Conservation (phyloP, 495 filamentous ascomycete genomes). For the Penicillium paradoxum region DNA sequence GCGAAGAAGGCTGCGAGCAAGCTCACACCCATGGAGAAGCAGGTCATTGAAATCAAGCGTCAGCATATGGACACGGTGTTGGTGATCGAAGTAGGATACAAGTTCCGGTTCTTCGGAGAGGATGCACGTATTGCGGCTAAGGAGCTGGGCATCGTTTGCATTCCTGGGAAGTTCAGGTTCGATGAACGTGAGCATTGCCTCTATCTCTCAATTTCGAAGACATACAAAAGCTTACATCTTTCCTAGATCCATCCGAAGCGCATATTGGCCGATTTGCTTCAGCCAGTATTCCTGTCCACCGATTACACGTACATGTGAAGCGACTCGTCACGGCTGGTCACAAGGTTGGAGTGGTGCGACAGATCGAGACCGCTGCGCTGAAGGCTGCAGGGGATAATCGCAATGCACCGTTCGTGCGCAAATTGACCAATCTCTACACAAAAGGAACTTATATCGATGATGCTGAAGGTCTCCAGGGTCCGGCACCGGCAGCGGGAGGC, state of each 20-base stretch:
- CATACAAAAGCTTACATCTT: not conserved
- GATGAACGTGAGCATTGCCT: constrained; percentile 65
- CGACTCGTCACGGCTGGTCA: constrained; percentile 86
- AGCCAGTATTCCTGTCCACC: constrained; percentile 89
- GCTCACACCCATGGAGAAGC: constrained; percentile 90
- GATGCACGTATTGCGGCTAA: constrained; percentile 88
- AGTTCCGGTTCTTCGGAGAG: constrained; percentile 97
- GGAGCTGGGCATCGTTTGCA: constrained; percentile 91
- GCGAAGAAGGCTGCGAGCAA: constrained; percentile 65
- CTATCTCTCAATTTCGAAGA: not conserved
- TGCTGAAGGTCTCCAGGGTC: constrained; percentile 67
- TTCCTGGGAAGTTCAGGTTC: constrained; percentile 89
- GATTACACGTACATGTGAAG: constrained; percentile 91
- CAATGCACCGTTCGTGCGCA: constrained; percentile 86
- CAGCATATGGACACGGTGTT: constrained; percentile 86
- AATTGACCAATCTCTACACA: constrained; percentile 94
- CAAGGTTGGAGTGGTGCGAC: constrained; percentile 93
- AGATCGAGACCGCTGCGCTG: constrained; percentile 96
- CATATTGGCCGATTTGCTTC: constrained; percentile 92
- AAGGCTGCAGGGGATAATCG: constrained; percentile 96
- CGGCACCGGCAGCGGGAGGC: constrained; percentile 41
- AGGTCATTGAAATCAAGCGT: constrained; percentile 88
- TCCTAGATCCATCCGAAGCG: constrained; percentile 74
- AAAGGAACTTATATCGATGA: constrained; percentile 99
- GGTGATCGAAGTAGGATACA: constrained; percentile 94